phyloP scores from a whole-genome alignment of 768 basidiomycete genomes.

The Plicaturopsis crispa region DNA sequence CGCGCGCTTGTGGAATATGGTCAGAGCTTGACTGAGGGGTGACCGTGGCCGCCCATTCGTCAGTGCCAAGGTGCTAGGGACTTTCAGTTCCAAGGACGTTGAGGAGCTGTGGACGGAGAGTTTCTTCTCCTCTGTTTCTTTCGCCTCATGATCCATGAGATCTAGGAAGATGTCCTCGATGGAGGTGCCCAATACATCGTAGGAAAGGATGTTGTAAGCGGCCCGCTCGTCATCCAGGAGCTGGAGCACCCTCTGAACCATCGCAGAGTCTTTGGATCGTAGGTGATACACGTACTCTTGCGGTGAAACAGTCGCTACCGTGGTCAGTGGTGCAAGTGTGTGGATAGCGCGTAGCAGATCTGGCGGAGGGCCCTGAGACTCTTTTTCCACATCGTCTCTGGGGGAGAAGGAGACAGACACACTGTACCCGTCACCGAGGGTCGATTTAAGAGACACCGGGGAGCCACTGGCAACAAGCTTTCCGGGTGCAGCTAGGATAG shows the following conservation, averaged over 20 bases:
- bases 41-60: constrained; percentile 46
- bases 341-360: constrained; percentile 36
- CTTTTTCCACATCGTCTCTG: constrained; percentile 13
- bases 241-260: constrained; percentile 49
- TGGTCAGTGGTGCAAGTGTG: constrained; percentile 35
- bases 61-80: constrained; percentile 19
- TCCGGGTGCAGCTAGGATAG: constrained; percentile 68
- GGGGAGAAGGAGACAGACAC: constrained; percentile 43
- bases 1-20: constrained; percentile 66
- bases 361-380: constrained; percentile 12
- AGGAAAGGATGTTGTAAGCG: constrained; percentile 35
- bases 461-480: constrained; percentile 67
- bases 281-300: constrained; percentile 46
- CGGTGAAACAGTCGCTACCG: constrained; percentile 34
- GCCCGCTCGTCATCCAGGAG: constrained; percentile 39
- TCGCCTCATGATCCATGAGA: constrained; percentile 43
- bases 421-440: constrained; percentile 66
- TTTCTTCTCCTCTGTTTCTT: constrained; percentile 19
- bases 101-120: constrained; percentile 10
- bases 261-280: constrained; percentile 46
- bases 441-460: constrained; percentile 67
- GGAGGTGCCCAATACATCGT: constrained; percentile 64
- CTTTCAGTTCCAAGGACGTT: neutral
- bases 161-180: constrained; percentile 80
- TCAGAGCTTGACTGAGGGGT: constrained; percentile 57